Percentiles rank a stretch among this genome's conserved stretches.
Conservation (phyloP, 768 basidiomycete species). For the Austroboletus eburneus region DNA sequence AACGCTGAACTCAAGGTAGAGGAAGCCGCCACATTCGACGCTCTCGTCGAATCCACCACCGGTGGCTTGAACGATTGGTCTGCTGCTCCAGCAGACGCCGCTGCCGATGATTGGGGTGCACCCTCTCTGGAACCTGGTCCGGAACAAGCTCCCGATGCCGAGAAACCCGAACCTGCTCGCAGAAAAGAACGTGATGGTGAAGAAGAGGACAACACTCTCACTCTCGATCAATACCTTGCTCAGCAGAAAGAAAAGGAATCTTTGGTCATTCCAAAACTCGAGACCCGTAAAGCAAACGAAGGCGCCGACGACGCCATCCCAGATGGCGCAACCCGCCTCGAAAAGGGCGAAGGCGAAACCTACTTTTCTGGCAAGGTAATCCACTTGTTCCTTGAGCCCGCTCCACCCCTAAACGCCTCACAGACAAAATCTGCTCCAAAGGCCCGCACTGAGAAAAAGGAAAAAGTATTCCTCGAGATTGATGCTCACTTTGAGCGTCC, state of each 20-base stretch:
- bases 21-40: constrained; percentile 69
- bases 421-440: constrained; percentile 67
- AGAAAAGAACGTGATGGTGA: constrained; percentile 60
- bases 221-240: constrained; percentile 89
- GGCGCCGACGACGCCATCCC: constrained; percentile 65
- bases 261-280: constrained; percentile 69
- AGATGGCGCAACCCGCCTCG: constrained; percentile 65
- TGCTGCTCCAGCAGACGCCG: constrained; percentile 19
- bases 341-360: constrained; percentile 61
- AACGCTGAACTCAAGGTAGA: constrained; percentile 79
- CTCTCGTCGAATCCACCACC: constrained; percentile 47
- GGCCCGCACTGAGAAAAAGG: constrained; percentile 73
- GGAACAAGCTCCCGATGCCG: constrained; percentile 34
- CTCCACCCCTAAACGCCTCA: constrained; percentile 2
- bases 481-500: constrained; percentile 87
- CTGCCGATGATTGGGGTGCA: constrained; percentile 38
- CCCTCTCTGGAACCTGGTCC: constrained; percentile 23
- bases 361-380: constrained; percentile 90
- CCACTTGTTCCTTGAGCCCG: constrained; percentile 13
- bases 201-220: constrained; percentile 91
- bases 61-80: constrained; percentile 36
- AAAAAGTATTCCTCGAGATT: constrained; percentile 90
- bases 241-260: constrained; percentile 64
- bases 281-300: constrained; percentile 73
- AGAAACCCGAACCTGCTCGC: constrained; percentile 36